phyloP scores from a whole-genome alignment of 2,329 filamentous ascomycete species.

The Rosellinia necatrix region DNA sequence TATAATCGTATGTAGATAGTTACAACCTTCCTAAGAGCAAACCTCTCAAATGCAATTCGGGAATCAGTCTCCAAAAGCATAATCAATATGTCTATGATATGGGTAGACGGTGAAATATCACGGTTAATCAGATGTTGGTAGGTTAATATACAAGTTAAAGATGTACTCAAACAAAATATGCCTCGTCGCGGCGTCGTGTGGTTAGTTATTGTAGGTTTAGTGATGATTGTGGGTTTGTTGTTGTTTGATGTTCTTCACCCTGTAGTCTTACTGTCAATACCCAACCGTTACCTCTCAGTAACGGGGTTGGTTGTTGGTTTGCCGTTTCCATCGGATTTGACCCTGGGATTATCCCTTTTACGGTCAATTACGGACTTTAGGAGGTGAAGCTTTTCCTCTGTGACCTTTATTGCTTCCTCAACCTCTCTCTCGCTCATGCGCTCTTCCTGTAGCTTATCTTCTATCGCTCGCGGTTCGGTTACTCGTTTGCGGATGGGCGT shows the following conservation, averaged over 20 bases:
- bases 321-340: constrained; percentile 8
- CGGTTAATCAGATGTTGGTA: constrained; percentile 1
- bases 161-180: constrained; percentile 28
- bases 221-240: constrained; percentile 3
- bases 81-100: too few species aligned
- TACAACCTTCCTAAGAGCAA: too few species aligned
- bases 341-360: constrained; percentile 47
- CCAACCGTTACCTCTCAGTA: constrained; percentile 8
- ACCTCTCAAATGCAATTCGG: too few species aligned
- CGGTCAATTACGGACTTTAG: constrained; percentile 74
- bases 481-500: constrained; percentile 52
- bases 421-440: constrained; percentile 75
- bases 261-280: not conserved
- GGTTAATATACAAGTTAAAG: constrained; percentile 27
- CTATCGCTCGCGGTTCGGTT: constrained; percentile 59
- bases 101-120: too few species aligned
- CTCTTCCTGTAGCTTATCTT: constrained; percentile 62
- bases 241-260: not conserved
- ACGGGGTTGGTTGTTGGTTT: not conserved
- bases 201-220: constrained; percentile 14
- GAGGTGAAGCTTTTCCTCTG: constrained; percentile 79
- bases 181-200: constrained; percentile 28
- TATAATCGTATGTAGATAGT: too few species aligned
- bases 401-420: constrained; percentile 79
- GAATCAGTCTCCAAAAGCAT: too few species aligned